These are phyloP conservation scores for Teunomyces aglyptinius DNA, from an alignment of 805 yeast species.

Conservation along the genomic window DNA sequence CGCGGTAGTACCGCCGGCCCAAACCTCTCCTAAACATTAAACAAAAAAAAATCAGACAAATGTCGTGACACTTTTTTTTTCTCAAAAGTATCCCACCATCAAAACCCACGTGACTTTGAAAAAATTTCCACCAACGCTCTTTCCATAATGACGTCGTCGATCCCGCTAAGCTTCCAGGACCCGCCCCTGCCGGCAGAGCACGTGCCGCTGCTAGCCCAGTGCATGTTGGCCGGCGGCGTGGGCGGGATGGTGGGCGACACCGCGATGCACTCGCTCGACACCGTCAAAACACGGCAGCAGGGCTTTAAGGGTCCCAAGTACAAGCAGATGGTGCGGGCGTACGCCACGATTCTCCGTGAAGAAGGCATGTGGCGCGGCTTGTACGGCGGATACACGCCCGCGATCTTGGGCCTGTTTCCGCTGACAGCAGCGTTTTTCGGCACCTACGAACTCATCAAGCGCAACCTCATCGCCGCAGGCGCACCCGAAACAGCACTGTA, in stretches of 20 bases:
- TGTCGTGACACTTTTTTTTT: not conserved
- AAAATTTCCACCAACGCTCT: conserved; percentile 5
- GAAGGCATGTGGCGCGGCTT: conserved; percentile 86
- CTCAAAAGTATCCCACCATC: not conserved
- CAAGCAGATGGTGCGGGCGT: conserved; percentile 72
- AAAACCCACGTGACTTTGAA: not conserved
- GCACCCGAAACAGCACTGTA: conserved; percentile 79
- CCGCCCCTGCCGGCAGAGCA: conserved; percentile 12
- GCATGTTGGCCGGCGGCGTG: conserved; percentile 86
- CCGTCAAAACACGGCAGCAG: conserved; percentile 96
- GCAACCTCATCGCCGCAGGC: conserved; percentile 61
- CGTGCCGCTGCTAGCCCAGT: conserved; percentile 44
- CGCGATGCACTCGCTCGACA: conserved; percentile 92
- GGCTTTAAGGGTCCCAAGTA: conserved; percentile 81
- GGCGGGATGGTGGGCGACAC: conserved; percentile 95
- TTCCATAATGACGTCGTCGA: conserved; percentile 23
- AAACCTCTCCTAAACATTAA: not conserved
- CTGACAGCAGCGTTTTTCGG: conserved; percentile 93
- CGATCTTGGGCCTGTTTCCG: conserved; percentile 89
- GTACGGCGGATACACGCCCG: conserved; percentile 91
- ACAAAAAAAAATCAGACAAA: no score
- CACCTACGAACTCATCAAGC: conserved; percentile 80
- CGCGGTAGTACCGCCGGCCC: conserved; percentile 46
- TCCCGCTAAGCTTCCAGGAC: conserved; percentile 33
- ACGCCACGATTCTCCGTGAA: conserved; percentile 66